Percentiles rank a stretch among this genome's conserved stretches.
These are phyloP conservation scores for Begonia loranthoides DNA, from an alignment of 306 rosid genomes.

Conservation along the genomic window DNA sequence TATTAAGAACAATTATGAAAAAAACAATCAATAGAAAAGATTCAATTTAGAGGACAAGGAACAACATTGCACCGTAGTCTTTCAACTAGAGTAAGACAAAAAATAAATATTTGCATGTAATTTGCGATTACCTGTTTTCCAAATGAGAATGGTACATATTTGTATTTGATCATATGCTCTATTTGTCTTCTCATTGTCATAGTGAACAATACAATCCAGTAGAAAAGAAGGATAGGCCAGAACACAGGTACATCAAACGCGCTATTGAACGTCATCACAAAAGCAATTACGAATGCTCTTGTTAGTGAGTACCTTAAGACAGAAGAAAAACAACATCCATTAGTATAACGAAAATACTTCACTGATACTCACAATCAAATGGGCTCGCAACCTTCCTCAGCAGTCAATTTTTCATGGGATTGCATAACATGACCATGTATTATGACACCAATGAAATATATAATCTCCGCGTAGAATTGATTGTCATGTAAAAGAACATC, in stretches of 20 bases:
- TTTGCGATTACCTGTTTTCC: constrained; percentile 69
- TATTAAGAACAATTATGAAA: constrained; percentile 13
- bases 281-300: constrained; percentile 83
- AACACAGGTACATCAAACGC: constrained; percentile 77
- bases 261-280: constrained; percentile 64
- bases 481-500: too few species aligned
- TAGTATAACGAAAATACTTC: too few species aligned
- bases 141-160: constrained; percentile 86
- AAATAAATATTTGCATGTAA: not conserved
- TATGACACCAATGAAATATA: too few species aligned
- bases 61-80: not conserved
- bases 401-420: too few species aligned
- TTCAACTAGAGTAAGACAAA: not conserved
- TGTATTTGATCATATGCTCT: constrained; percentile 86
- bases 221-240: constrained; percentile 95
- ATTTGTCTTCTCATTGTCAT: constrained; percentile 95
- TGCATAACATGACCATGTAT: too few species aligned
- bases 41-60: constrained; percentile 7
- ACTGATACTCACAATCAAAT: too few species aligned
- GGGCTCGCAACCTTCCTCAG: too few species aligned
- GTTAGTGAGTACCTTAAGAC: constrained; percentile 75
- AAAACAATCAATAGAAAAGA: not conserved
- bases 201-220: constrained; percentile 69
- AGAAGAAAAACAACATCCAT: constrained; percentile 6
- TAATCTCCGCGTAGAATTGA: too few species aligned